Base-by-base conservation (phyloP, 805 yeast species). In the Saturnispora diversa region DNA sequence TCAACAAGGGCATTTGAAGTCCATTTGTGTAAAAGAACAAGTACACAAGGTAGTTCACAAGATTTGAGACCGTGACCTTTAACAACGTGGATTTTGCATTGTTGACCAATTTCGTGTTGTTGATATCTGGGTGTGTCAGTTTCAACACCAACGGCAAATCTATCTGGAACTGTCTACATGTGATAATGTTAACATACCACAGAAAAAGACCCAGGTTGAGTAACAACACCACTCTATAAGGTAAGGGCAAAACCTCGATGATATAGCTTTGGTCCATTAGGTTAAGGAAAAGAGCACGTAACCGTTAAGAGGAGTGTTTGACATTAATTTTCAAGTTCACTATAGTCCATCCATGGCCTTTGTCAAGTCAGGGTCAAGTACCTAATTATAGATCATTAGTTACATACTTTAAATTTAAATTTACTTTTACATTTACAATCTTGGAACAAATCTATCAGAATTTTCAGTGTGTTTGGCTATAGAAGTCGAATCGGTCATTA, bases 401-500 rank as follows among this genome's bases (percentile, higher is more conserved):
- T n/a, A n/a, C n/a, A n/a, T n/a, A n/a, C n/a, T n/a, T n/a, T n/a
- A 9, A 15, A 26, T 26, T 10, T 26, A 5, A 15, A 26, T 6
- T 26, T 26, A 26, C 28, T 6, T 26, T 6, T 5, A 26, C 11
- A 26, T 26, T 26, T 26, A 27, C 30, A 4, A 22, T 15, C n/a
- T 15, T 10, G 23, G 33, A 17, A 17, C 33, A 44, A 44, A 33
- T 36, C 36, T 49, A 45, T 75, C 80, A 75, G 81, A 75, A 72
- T 72, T 74, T 74, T 73, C 80, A 74, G 65, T 65, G 42, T 39
- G 76, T 72, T 74, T 75, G 79, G 78, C 77, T 51, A 28, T 33
- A 5, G 58, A 52, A 49, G 72, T 75, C 82, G 82, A 75, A 66
- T 77, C 82, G 77, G 65, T 75, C 81, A 76, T 72, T 53, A 70